These are phyloP conservation scores for Hypsizygus marmoreus DNA, from an alignment of 768 basidiomycete genomes.

Conservation along the genomic window DNA sequence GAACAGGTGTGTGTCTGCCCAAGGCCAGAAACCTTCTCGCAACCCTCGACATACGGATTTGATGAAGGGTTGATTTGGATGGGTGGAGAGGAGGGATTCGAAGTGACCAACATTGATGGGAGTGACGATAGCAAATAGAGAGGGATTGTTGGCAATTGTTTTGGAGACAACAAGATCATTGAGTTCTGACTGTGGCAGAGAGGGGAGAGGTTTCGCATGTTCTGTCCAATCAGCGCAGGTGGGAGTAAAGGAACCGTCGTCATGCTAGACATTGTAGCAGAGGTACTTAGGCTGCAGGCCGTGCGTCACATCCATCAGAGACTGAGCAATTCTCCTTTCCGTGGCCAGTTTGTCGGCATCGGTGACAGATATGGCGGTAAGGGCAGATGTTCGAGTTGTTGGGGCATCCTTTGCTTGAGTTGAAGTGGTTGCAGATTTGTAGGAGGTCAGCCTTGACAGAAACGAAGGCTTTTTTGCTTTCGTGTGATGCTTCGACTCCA, in stretches of 20 bases:
- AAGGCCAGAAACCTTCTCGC: conserved; percentile 43
- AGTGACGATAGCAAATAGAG: conserved; percentile 18
- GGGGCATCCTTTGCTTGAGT: no score
- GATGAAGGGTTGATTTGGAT: conserved; percentile 39
- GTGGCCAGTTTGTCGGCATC: neutral
- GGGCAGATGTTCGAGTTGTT: no score
- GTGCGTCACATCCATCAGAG: neutral
- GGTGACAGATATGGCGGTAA: neutral
- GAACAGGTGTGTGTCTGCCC: conserved; percentile 14
- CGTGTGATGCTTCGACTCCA: no score
- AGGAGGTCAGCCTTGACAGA: no score
- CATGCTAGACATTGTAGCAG: conserved; percentile 1
- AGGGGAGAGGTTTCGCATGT: neutral
- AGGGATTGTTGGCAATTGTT: no score
- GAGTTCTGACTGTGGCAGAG: no score
- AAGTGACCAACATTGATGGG: conserved; percentile 35
- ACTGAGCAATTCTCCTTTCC: neutral
- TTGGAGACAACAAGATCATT: no score
- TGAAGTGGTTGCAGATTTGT: no score
- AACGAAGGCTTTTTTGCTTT: no score
- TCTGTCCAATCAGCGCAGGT: neutral
- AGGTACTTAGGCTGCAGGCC: conserved; percentile 1
- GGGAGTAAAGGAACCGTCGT: neutral
- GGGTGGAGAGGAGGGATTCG: conserved; percentile 20
- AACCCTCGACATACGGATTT: conserved; percentile 27